Evolutionary conservation across 257 asterid species (phyloP).

Genomic region (Asclepias syriaca): DNA sequence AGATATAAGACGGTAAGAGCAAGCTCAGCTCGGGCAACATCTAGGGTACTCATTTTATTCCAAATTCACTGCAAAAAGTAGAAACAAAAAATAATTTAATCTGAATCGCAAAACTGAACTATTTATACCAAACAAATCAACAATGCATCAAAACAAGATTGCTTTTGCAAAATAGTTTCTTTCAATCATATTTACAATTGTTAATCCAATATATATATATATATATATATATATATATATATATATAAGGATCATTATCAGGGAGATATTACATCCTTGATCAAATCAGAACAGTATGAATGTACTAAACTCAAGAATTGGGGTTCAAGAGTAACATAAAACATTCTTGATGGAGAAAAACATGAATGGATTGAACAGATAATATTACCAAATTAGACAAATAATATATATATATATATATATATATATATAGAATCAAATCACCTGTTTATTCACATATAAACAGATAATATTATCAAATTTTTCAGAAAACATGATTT

Average conservation of each 20-base stretch:
- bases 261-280: too few relatives aligned
- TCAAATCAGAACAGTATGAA: too few relatives aligned
- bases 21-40: constrained; percentile 86
- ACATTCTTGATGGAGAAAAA: not conserved
- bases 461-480: not conserved
- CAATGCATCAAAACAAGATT: not conserved
- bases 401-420: too few relatives aligned
- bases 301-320: too few relatives aligned
- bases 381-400: not conserved
- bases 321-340: too few relatives aligned
- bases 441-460: not conserved
- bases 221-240: too few relatives aligned
- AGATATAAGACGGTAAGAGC: constrained; percentile 84
- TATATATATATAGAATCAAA: too few relatives aligned
- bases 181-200: too few relatives aligned
- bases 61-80: constrained; percentile 32
- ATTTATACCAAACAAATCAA: not conserved
- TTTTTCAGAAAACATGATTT: not conserved
- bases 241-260: too few relatives aligned
- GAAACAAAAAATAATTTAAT: constrained; percentile 20
- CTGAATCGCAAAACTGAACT: not conserved
- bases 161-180: too few relatives aligned
- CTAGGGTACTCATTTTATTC: constrained; percentile 56
- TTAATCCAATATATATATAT: too few relatives aligned
- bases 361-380: not conserved